These are phyloP conservation scores for Dichotomocladium elegans DNA, from an alignment of 371 early-diverging fungal species.

Conservation along the genomic window DNA sequence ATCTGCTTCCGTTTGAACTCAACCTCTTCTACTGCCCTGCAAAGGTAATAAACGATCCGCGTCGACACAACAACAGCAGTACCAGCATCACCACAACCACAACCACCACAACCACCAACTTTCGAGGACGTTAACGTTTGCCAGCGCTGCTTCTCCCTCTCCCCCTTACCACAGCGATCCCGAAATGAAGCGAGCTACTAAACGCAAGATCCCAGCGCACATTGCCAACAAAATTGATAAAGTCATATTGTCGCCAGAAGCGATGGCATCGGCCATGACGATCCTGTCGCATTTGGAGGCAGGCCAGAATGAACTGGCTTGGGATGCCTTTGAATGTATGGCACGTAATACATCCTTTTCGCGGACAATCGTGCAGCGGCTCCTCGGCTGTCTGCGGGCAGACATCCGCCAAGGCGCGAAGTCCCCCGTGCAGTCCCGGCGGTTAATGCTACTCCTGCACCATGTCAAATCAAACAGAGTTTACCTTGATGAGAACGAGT, in stretches of 20 bases:
- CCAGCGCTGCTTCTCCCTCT: no score
- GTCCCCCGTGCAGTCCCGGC: slow-evolving; percentile 7
- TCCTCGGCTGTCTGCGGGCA: slow-evolving; percentile 16
- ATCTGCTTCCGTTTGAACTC: background rate
- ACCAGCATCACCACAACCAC: no score
- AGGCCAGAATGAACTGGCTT: slow-evolving; percentile 17
- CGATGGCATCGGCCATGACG: slow-evolving; percentile 15
- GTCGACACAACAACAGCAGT: background rate
- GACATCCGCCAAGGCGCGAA: slow-evolving; percentile 9
- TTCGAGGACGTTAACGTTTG: no score
- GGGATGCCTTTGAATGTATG: slow-evolving; percentile 20
- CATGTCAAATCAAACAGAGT: slow-evolving; percentile 7
- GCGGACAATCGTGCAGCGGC: slow-evolving; percentile 4
- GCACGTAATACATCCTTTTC: background rate
- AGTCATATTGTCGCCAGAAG: slow-evolving; percentile 17
- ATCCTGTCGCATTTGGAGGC: slow-evolving; percentile 18
- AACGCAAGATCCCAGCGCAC: slow-evolving; percentile 23
- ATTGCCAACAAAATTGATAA: slow-evolving; percentile 18
- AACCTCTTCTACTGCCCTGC: background rate
- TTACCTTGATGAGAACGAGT: slow-evolving; percentile 16
- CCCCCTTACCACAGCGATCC: background rate
- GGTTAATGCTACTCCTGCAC: slow-evolving; percentile 18
- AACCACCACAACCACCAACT: no score
- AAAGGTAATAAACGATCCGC: background rate
- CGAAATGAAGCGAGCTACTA: slow-evolving; percentile 8